A percentile compares a stretch with the other conserved stretches of the same genome.
phyloP scores from a whole-genome alignment of 2,329 filamentous ascomycete genomes.

The Stylonectria norvegica region DNA sequence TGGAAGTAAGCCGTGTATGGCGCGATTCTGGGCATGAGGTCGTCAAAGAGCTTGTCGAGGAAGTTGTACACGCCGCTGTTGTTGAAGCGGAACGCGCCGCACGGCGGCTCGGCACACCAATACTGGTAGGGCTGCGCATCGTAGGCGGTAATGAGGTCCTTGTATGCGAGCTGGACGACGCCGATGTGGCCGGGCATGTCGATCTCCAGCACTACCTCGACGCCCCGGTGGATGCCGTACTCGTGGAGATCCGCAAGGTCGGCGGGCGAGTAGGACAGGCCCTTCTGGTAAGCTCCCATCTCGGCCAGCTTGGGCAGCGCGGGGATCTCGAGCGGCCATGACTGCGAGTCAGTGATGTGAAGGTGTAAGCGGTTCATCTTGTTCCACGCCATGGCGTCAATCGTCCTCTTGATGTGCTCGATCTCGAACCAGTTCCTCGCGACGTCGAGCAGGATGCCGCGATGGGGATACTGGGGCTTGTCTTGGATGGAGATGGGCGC shows the following conservation, averaged over 20 bases:
- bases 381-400: constrained; percentile 73
- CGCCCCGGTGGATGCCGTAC: constrained; percentile 61
- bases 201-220: constrained; percentile 59
- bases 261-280: constrained; percentile 62
- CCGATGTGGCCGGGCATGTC: constrained; percentile 61
- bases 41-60: constrained; percentile 67
- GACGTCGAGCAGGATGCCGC: constrained; percentile 77
- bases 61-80: constrained; percentile 67
- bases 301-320: constrained; percentile 64
- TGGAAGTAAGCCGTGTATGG: constrained; percentile 76
- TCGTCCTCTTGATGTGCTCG: constrained; percentile 65
- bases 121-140: constrained; percentile 53
- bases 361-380: constrained; percentile 82
- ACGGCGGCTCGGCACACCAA: constrained; percentile 62
- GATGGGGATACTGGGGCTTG: constrained; percentile 68
- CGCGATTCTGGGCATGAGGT: constrained; percentile 68
- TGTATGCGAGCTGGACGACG: constrained; percentile 50
- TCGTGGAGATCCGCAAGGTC: constrained; percentile 66
- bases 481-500: constrained; percentile 73
- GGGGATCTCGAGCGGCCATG: constrained; percentile 80
- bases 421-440: constrained; percentile 69
- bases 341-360: constrained; percentile 79
- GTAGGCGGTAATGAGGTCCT: constrained; percentile 54
- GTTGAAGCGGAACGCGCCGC: constrained; percentile 74
- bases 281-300: constrained; percentile 69